Evolutionary conservation across 1,139 yeast genomes (phyloP), one percentile per base, ranked within the genome.

Genomic region (Hemisphaericaspora xylanilytica): DNA sequence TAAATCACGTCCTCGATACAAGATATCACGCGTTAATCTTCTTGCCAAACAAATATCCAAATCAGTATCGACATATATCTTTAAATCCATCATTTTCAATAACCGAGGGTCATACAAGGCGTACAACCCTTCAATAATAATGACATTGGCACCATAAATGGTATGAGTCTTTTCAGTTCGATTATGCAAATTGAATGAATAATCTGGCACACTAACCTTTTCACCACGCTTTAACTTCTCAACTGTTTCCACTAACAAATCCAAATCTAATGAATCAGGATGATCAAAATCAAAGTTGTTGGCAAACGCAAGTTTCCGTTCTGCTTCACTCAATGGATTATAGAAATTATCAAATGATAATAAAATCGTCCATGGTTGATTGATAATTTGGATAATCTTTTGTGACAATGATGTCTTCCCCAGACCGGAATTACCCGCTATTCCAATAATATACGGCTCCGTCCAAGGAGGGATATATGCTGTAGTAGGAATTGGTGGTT

Each of bases 321-420:
- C 78, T 33, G 79, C 90, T 2, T 63, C 63, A 1, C 67, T 72
- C 48, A 92, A 65, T 0, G 94, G 92, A 40, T 75, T 79, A 63
- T 92, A 92, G 58, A 90, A 92, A 61, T 92, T 90, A 58, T 92
- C 98, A 66, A 89, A 75, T 2, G 96, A 85, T 28, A 92, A 61
- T 43, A 92, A 68, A n/a, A 92, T 90, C 0, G 97, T 88, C 97
- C 97, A 90, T 1, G 98, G 97, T 41, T 88, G 89, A 63, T 88
- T 76, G 50, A 90, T 75, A 45, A 81, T 80, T 42, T 83, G 78
- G 42, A 90, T 87, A 49, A 92, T 84, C 47, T 80, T 77, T 36
- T 88, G 82, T 0, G 97, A 94, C 18, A 92, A 86, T 22, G 96
- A 85, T 0, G 98, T 92, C 58, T 92, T 92, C 2, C 98, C 98